phyloP scores from a whole-genome alignment of 2,329 filamentous ascomycete genomes.

The Fusarium falciforme region DNA sequence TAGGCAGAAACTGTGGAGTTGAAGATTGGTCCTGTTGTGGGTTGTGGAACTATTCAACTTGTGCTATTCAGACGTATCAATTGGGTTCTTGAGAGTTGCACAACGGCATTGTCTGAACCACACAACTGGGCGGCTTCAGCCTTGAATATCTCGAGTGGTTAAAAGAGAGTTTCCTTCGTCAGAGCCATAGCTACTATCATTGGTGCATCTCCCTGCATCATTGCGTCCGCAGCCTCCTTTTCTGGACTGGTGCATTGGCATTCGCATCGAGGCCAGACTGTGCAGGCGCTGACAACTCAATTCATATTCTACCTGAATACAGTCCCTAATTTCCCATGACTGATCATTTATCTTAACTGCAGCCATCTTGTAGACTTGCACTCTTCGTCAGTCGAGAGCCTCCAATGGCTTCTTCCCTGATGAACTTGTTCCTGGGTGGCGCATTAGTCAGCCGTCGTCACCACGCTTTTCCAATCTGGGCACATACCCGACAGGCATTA shows the following conservation, averaged over 20 bases:
- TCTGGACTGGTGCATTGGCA: not conserved
- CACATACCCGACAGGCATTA: conserved; percentile 31
- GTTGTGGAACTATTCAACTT: not conserved
- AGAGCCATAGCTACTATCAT: not conserved
- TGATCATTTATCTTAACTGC: not conserved
- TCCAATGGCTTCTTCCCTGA: not conserved
- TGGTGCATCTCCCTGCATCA: not conserved
- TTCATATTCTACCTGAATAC: not conserved
- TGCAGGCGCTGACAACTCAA: not conserved
- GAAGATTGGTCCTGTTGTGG: not conserved
- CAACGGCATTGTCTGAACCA: not conserved
- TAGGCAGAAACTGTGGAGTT: conserved; percentile 6
- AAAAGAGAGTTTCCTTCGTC: not conserved
- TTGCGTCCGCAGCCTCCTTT: not conserved
- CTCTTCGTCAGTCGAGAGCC: not conserved
- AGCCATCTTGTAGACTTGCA: not conserved
- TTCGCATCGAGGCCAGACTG: not conserved
- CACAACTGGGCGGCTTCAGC: not conserved
- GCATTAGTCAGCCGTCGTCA: conserved; percentile 11
- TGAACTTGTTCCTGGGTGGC: conserved; percentile 7
- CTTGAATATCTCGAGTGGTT: not conserved
- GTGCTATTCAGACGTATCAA: not conserved
- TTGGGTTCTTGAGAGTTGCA: not conserved
- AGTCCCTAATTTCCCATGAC: not conserved
- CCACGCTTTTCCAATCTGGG: conserved; percentile 20